Base-by-base conservation (phyloP, 805 yeast genomes). In the Phaffomyces antillensis region DNA sequence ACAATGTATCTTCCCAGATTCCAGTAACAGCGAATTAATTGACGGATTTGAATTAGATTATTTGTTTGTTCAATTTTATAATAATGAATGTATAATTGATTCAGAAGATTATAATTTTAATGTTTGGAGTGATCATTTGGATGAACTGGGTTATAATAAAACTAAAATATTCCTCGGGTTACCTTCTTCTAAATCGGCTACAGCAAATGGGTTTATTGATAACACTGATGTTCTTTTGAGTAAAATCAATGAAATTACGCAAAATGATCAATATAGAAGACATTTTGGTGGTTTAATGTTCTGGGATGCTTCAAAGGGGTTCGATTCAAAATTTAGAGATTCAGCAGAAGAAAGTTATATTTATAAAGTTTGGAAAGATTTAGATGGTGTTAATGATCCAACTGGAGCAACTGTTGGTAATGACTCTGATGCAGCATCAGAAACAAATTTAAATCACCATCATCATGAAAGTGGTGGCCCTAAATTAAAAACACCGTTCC, bases 221-320 rank as follows among this genome's bases (percentile, higher is more conserved):
- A 74, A 52, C 24, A 44, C 71, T 18, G 74, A 68, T 28, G 1
- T 16, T 1, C 60, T 71, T 24, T 35, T 53, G n/a, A 37, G 47
- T 5, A 68, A 60, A 37, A 44, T 68, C n/a, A 39, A 45, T 11
- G 48, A 48, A 12, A 50, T 62, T 23, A 36, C 44, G 13, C 15
- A 17, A 1, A 18, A 43, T 18, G 34, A 44, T 12, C 8, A 23
- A 1, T 32, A 37, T 10, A 37, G 46, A n/a, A 37, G 58, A 1
- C 60, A 66, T 51, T 85, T 89, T 59, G 96, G 95, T 42, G 98
- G 98, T 51, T 73, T 90, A 57, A 78, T 83, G 74, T 67, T 89
- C 49, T 90, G 98, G 97, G 96, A 88, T 64, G 96, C 95, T 13
- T 80, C 89, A 36, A 84, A 83, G 56, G 90, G 81, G 37, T 76